A percentile compares a stretch with the other conserved stretches of the same genome.
phyloP scores from a whole-genome alignment of 176 grass and related monocot genomes.

The Ampelocalamus luodianensis region DNA sequence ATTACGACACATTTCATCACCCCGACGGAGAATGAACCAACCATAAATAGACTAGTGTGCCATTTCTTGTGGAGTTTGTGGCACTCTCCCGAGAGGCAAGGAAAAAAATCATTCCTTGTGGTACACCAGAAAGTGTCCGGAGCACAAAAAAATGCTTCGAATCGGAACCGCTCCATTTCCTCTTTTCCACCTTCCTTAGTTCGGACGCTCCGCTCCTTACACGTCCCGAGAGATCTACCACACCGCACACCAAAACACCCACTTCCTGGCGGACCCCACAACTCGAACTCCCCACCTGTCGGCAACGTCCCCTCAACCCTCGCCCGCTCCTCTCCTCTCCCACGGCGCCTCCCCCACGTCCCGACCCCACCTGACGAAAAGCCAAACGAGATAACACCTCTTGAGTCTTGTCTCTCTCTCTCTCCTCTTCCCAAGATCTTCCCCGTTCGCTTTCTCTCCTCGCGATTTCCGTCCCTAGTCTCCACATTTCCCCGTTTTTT shows the following conservation, averaged over 20 bases:
- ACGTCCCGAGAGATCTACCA: background rate
- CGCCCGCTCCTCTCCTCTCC: background rate
- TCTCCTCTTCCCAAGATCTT: background rate
- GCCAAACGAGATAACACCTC: background rate
- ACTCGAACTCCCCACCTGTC: background rate
- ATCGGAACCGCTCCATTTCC: conserved; percentile 7
- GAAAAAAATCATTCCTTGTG: background rate
- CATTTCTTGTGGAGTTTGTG: too few species aligned
- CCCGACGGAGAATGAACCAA: too few species aligned
- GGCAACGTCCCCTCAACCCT: background rate
- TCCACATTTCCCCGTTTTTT: background rate
- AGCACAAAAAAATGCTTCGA: background rate
- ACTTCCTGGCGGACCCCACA: background rate
- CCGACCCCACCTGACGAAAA: conserved; percentile 15
- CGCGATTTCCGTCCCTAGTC: conserved; percentile 43
- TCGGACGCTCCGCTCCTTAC: background rate
- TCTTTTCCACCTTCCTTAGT: background rate
- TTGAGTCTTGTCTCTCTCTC: background rate
- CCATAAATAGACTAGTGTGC: too few species aligned
- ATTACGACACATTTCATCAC: too few species aligned
- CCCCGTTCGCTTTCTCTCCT: conserved; percentile 22
- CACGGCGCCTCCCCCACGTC: background rate
- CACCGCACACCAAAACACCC: background rate
- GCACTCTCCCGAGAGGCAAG: too few species aligned
- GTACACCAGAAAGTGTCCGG: background rate